A percentile compares a stretch with the other conserved stretches of the same genome.
These are phyloP conservation scores for Talaromyces pinophilus DNA, from an alignment of 2,329 filamentous ascomycete species.

Conservation along the genomic window DNA sequence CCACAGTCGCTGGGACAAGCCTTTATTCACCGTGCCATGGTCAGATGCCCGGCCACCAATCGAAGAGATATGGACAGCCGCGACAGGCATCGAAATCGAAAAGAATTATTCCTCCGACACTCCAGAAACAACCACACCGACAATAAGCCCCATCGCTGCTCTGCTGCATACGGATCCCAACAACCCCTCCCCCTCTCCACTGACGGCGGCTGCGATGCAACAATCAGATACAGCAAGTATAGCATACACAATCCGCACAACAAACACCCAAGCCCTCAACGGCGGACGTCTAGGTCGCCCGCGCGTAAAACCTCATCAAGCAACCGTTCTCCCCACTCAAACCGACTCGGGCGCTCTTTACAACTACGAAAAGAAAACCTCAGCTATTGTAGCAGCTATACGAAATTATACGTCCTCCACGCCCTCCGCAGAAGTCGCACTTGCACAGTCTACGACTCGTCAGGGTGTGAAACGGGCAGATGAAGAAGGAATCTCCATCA, in stretches of 20 bases:
- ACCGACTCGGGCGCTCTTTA: conserved; percentile 47
- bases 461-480: conserved; percentile 18
- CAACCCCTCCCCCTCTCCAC: conserved; percentile 16
- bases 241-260: conserved; percentile 28
- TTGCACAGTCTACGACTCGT: conserved; percentile 30
- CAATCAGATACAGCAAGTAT: conserved; percentile 34
- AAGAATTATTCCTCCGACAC: conserved; percentile 22
- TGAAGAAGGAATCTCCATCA: conserved; percentile 37
- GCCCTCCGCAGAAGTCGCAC: conserved; percentile 40
- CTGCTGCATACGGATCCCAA: conserved; percentile 10
- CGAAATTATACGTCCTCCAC: conserved; percentile 43
- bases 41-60: conserved; percentile 58
- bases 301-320: conserved; percentile 45
- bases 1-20: conserved; percentile 66
- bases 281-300: conserved; percentile 28
- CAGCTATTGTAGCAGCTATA: conserved; percentile 45
- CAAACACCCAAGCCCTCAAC: conserved; percentile 23
- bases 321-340: conserved; percentile 44
- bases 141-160: conserved; percentile 7
- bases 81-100: conserved; percentile 44
- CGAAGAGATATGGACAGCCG: conserved; percentile 62
- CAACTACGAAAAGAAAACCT: conserved; percentile 46
- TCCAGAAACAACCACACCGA: background rate
- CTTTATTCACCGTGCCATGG: conserved; percentile 63
- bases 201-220: conserved; percentile 26